These are phyloP conservation scores for Rhodotorula taiwanensis DNA, from an alignment of 768 basidiomycete genomes.

Conservation along the genomic window DNA sequence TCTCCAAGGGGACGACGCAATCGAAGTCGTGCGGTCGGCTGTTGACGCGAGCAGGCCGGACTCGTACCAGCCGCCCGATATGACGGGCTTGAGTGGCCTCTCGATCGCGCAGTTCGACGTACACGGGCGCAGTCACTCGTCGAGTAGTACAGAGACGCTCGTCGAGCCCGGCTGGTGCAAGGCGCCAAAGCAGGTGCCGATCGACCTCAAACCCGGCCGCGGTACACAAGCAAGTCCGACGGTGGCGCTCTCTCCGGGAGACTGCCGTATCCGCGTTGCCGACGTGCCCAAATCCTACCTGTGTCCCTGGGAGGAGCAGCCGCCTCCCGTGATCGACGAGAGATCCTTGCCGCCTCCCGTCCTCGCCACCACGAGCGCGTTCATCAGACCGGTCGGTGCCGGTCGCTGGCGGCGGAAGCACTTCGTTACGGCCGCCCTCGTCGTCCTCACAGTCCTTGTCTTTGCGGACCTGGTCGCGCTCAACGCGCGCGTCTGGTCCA, in stretches of 20 bases:
- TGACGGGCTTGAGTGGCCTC: neutral
- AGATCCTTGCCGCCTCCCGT: too few species aligned
- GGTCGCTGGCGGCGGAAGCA: neutral
- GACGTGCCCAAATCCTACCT: slow-evolving; percentile 7
- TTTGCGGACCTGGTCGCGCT: slow-evolving; percentile 13
- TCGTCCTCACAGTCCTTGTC: neutral
- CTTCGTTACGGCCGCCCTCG: neutral
- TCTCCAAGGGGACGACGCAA: neutral
- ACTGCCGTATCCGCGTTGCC: neutral
- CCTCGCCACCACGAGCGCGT: too few species aligned
- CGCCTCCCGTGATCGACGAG: too few species aligned
- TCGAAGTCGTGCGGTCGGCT: neutral
- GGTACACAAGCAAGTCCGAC: too few species aligned
- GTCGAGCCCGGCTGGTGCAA: neutral
- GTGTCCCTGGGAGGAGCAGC: slow-evolving; percentile 19
- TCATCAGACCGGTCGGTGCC: neutral
- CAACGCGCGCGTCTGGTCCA: slow-evolving; percentile 5
- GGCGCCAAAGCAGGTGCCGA: neutral
- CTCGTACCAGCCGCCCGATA: neutral
- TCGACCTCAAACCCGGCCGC: too few species aligned
- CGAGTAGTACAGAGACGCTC: too few species aligned
- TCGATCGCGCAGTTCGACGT: neutral
- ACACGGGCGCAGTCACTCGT: too few species aligned
- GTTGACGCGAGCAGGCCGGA: neutral
- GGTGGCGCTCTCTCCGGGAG: too few species aligned